Evolutionary conservation across 495 filamentous ascomycete genomes (phyloP).

Genomic region (Chaetomium cochliodes): DNA sequence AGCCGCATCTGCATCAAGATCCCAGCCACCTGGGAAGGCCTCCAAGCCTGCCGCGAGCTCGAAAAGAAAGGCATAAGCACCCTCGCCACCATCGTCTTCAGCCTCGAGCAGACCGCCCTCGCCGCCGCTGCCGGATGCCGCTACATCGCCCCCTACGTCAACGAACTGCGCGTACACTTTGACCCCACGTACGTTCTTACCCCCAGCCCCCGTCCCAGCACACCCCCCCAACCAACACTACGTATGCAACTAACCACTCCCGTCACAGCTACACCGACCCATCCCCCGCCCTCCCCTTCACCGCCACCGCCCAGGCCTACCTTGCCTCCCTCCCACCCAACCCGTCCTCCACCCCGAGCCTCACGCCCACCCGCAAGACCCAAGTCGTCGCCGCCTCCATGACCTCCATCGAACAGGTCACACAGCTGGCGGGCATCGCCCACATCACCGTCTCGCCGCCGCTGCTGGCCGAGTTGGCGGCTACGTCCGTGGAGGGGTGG

Average conservation of each 20-base stretch:
- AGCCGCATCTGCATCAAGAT: slow-evolving; percentile 62
- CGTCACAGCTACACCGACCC: slow-evolving; percentile 44
- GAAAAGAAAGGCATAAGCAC: slow-evolving; percentile 54
- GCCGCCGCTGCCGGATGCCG: slow-evolving; percentile 57
- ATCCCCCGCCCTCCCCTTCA: slow-evolving; percentile 51
- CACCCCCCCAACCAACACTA: background rate
- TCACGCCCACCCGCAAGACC: slow-evolving; percentile 42
- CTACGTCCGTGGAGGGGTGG: slow-evolving; percentile 35
- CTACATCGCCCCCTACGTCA: slow-evolving; percentile 63
- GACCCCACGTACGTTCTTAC: slow-evolving; percentile 45
- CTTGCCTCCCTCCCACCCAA: slow-evolving; percentile 39
- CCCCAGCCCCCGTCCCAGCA: background rate
- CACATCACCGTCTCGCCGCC: slow-evolving; percentile 58
- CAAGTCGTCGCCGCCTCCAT: slow-evolving; percentile 58
- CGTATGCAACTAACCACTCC: background rate
- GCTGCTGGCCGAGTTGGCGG: slow-evolving; percentile 49
- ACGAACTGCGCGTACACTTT: slow-evolving; percentile 63
- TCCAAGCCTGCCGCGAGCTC: slow-evolving; percentile 60
- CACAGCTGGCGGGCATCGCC: slow-evolving; percentile 55
- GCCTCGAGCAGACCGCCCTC: slow-evolving; percentile 55
- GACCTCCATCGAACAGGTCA: slow-evolving; percentile 56
- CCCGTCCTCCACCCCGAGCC: slow-evolving; percentile 54
- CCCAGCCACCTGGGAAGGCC: slow-evolving; percentile 62
- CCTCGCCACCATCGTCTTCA: slow-evolving; percentile 62
- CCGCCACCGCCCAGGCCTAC: slow-evolving; percentile 53